phyloP scores from a whole-genome alignment of 164 flowering plant genomes.

The Akebia trifoliata region DNA sequence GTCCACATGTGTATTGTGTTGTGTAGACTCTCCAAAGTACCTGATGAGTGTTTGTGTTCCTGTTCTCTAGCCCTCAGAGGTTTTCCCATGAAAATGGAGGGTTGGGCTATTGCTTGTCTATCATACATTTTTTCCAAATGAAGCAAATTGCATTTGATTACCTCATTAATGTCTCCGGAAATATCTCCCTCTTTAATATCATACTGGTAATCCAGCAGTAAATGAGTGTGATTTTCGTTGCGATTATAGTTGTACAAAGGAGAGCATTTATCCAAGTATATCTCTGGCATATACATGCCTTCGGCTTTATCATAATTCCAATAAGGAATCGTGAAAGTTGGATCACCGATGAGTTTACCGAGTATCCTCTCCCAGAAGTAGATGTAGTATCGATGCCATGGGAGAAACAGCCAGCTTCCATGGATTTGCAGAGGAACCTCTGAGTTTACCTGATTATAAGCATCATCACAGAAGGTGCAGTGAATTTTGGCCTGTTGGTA shows the following conservation, averaged over 20 bases:
- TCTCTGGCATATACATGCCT: conserved; percentile 17
- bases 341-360: conserved; percentile 11
- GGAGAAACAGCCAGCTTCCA: conserved; percentile 21
- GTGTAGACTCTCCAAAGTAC: conserved; percentile 11
- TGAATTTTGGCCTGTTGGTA: conserved; percentile 12
- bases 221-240: background rate
- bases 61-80: conserved; percentile 3
- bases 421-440: conserved; percentile 7
- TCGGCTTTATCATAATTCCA: conserved; percentile 21
- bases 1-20: conserved; percentile 8
- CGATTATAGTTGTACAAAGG: conserved; percentile 10
- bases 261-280: conserved; percentile 6
- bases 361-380: conserved; percentile 22
- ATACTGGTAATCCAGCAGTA: conserved; percentile 12
- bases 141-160: background rate
- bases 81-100: conserved; percentile 15
- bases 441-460: conserved; percentile 9
- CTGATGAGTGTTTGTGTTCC: background rate
- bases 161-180: background rate
- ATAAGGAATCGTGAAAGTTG: conserved; percentile 14
- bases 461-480: conserved; percentile 8
- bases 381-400: conserved; percentile 20
- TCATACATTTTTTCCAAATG: conserved; percentile 5
- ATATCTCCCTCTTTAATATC: background rate
- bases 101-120: background rate